phyloP scores from a whole-genome alignment of 1,284 basidiomycete species.

The Austroboletus novae-zelandiae region DNA sequence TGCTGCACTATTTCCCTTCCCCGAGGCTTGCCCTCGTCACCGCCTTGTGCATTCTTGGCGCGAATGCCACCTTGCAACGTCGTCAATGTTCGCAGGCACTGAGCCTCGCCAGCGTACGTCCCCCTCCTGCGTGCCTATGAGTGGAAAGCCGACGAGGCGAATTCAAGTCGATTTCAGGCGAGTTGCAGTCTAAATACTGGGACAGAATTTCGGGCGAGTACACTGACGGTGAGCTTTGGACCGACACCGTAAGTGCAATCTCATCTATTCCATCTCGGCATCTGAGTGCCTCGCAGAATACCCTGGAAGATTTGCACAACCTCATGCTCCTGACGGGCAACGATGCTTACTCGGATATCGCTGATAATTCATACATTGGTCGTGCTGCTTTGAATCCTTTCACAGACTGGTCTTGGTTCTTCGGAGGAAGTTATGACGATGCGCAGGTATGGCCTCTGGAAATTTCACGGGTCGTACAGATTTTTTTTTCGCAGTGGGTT shows the following conservation, averaged over 20 bases:
- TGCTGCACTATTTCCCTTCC: conserved; percentile 1
- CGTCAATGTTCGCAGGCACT: conserved; percentile 10
- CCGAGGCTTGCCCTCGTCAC: not conserved
- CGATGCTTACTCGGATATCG: conserved; percentile 38
- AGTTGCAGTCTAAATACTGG: conserved; percentile 44
- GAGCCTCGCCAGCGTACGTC: conserved; percentile 15
- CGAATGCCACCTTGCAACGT: not conserved
- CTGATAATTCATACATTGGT: conserved; percentile 44
- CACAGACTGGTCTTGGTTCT: conserved; percentile 42
- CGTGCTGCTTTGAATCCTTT: conserved; percentile 36
- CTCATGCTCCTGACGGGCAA: conserved; percentile 45
- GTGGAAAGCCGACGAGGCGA: not conserved
- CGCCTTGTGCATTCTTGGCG: conserved; percentile 2
- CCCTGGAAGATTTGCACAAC: conserved; percentile 54
- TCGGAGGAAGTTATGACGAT: conserved; percentile 49
- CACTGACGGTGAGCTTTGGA: conserved; percentile 48
- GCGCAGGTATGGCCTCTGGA: conserved; percentile 39
- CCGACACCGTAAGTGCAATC: conserved; percentile 42
- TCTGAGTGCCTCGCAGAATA: conserved; percentile 38
- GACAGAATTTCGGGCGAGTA: conserved; percentile 37
- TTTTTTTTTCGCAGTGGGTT: conserved; percentile 41
- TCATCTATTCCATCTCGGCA: not conserved
- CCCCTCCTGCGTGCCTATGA: no score
- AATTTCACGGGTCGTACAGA: not conserved
- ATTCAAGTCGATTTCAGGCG: conserved; percentile 39